Evolutionary conservation across 2,329 filamentous ascomycete genomes (phyloP), one percentile per base, ranked within the genome.

Genomic region (Hysterium pulicare): DNA sequence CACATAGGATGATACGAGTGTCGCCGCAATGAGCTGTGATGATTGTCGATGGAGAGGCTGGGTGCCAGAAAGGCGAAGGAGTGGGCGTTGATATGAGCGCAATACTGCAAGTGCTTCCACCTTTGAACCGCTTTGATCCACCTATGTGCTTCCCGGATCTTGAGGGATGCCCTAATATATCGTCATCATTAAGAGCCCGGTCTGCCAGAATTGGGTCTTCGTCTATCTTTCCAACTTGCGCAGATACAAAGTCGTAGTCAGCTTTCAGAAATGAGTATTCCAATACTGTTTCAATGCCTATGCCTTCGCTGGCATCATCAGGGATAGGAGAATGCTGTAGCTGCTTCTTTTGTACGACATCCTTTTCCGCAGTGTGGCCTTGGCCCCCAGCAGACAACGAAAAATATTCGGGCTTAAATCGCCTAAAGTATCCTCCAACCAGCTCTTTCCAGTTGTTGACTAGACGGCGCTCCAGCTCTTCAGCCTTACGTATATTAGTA

Each of bases 61-160:
- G 93, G 58, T 97, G 88, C 93, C 93, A 98, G 68, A 95, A 98
- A 0, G 93, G 93, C 0, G 86, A 86, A 0, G 90, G 84, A 0
- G 89, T 94, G 0, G 91, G 90, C 0, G 93, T 97, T 0, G 90
- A 95, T 42, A 98, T 89, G 59, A 98, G 77, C 1, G 84, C 90
- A 15, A 96, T 74, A 15, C 89, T 95, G 32, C 88, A 90, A 1
- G 93, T 98, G 40, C 90, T 95, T 44, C 93, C 93, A 46, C 93
- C 93, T 60, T 90, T 87, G 74, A 97, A 97, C 46, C 89, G 85
- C 21, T 76, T 82, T 2, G 76, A 69, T 7, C 87, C 87, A 21
- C 89, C 88, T 48, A 95, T 91, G 72, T 75, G 61, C 19, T 67
- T 62, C 9, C 64, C 63, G 3, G 72, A 64, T 39, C 68, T 71